Conservation (phyloP, 805 yeast species). For the Teunomyces aglyptinius region DNA sequence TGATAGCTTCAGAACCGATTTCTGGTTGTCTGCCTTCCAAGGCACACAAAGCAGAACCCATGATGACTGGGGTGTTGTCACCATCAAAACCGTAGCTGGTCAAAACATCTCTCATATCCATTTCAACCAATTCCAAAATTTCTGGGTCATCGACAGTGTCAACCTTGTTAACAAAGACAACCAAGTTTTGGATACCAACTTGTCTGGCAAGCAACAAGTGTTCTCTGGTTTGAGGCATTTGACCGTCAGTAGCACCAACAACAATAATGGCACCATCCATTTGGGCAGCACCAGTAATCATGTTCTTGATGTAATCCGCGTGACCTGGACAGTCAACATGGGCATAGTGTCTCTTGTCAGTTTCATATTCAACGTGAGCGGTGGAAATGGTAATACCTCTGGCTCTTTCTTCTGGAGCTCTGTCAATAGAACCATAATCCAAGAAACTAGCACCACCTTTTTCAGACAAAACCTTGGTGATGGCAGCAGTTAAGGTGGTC, state of each 20-base stretch:
- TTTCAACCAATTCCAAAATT: slow-evolving; percentile 98
- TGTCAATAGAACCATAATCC: slow-evolving; percentile 91
- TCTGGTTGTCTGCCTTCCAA: slow-evolving; percentile 85
- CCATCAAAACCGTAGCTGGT: slow-evolving; percentile 94
- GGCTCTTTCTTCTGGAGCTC: slow-evolving; percentile 98
- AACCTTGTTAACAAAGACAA: slow-evolving; percentile 96
- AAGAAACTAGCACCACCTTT: slow-evolving; percentile 91
- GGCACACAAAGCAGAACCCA: slow-evolving; percentile 99
- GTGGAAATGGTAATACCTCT: slow-evolving; percentile 99
- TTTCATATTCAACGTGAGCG: slow-evolving; percentile 97
- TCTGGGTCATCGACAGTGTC: slow-evolving; percentile 98
- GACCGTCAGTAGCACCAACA: slow-evolving; percentile 98
- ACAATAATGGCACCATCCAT: slow-evolving; percentile 99
- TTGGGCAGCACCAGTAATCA: slow-evolving; percentile 99
- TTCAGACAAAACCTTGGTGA: slow-evolving; percentile 87
- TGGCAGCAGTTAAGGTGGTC: slow-evolving; percentile 97
- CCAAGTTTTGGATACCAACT: slow-evolving; percentile 97
- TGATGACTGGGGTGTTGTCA: slow-evolving; percentile 94
- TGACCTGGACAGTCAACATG: slow-evolving; percentile 99
- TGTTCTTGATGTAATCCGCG: slow-evolving; percentile 97
- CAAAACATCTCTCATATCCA: slow-evolving; percentile 99
- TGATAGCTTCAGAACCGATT: slow-evolving; percentile 84
- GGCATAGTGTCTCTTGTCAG: slow-evolving; percentile 92
- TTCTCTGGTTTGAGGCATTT: slow-evolving; percentile 99
- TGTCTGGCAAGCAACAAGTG: slow-evolving; percentile 97